Base-by-base conservation (phyloP, 2,329 filamentous ascomycete genomes). In the Ophiostoma pallidulum region DNA sequence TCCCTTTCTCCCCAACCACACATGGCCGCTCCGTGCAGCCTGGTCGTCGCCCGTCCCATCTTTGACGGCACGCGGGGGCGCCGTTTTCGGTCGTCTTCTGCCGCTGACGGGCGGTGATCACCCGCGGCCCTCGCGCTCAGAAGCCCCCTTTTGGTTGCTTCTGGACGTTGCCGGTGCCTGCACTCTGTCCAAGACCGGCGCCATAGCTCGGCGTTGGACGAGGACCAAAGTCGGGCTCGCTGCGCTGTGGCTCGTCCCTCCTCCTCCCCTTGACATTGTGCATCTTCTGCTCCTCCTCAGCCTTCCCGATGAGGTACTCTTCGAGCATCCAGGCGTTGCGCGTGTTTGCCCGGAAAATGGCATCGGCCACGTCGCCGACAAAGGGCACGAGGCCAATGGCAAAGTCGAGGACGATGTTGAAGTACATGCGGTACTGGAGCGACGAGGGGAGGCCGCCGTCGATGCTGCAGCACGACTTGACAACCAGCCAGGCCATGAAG, bases 361-460 rank as follows among this genome's bases (percentile, higher is more conserved):
- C 83, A 58, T 92, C 86, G 33, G 73, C 75, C 3, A 91, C 51
- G 58, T 91, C 86, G n/a, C 86, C 86, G 0, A 88, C 53, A 52
- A 91, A 77, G 0, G 86, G 86, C 1, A 91, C 70, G 3, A 92
- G 66, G 6, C 86, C 87, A 29, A 90, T 70, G 32, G 75, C 62
- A 56, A 92, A 86, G 60, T 94, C 86, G 35, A 90, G 51, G 4
- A 74, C 58, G 48, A 96, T 77, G 65, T 95, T 94, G 59, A 89
- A 65, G 54, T 89, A 64, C 92, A 98, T 97, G 59, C 75, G 75
- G 24, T 75, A 63, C 48, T 77, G 72, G 42, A 91, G 65, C 9
- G 63, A 59, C 4, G 64, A 54, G 2, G 83, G 82, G 4, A 97
- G 75, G 13, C 86, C 86, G 42, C 86, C 86, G 45, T 94, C 84